These are phyloP conservation scores for Xylaria flabelliformis DNA, from an alignment of 495 filamentous ascomycete species.

Conservation along the genomic window DNA sequence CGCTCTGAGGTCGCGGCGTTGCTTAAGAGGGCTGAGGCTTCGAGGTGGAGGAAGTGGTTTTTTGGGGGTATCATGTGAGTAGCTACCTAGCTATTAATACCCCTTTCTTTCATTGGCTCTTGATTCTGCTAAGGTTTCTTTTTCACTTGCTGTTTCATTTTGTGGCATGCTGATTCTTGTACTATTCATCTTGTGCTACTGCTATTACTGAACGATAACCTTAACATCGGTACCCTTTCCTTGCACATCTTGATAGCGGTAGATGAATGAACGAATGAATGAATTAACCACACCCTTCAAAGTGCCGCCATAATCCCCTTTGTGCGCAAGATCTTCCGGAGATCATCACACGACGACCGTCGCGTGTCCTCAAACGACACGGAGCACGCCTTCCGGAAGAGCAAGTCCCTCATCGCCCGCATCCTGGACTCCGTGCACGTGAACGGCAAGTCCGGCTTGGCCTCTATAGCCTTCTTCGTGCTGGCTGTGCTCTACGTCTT, in stretches of 20 bases:
- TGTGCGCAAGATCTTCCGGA: conserved; percentile 50
- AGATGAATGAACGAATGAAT: background rate
- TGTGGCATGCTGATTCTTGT: background rate
- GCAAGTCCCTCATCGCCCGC: conserved; percentile 48
- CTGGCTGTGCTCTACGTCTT: conserved; percentile 56
- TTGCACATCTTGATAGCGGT: background rate
- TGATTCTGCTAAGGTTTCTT: background rate
- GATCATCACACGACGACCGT: conserved; percentile 36
- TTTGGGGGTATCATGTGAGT: conserved; percentile 52
- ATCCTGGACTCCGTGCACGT: conserved; percentile 43
- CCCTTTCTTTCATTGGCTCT: conserved; percentile 2
- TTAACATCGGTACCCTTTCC: background rate
- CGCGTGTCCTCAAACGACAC: conserved; percentile 46
- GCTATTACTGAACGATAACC: background rate
- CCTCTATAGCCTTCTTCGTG: conserved; percentile 54
- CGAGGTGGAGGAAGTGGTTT: conserved; percentile 51
- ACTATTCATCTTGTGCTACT: background rate
- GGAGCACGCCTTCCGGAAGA: conserved; percentile 54
- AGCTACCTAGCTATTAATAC: too few species aligned
- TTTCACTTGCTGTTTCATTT: background rate
- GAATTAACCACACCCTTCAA: background rate
- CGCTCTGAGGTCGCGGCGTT: conserved; percentile 40
- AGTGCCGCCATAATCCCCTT: conserved; percentile 53
- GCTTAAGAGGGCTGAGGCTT: conserved; percentile 42
- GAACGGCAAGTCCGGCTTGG: conserved; percentile 44